Base-by-base conservation (phyloP, 2,329 filamentous ascomycete genomes). In the Trichoderma oligosporum region DNA sequence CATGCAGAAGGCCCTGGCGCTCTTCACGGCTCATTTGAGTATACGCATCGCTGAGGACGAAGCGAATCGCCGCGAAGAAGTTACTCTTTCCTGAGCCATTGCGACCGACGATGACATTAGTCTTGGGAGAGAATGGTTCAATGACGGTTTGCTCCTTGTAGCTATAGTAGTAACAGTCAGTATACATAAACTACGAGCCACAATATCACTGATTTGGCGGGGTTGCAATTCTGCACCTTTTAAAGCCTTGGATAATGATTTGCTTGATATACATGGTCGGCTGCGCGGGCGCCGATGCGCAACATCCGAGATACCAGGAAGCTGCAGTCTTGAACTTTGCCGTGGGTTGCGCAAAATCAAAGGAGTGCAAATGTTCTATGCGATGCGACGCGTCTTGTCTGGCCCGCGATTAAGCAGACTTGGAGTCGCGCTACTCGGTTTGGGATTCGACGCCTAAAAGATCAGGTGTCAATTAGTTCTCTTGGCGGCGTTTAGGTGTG, bases 101-200 rank as follows among this genome's bases (percentile, higher is more conserved):
- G 78, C 94, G 93, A 65, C 94, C 94, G 68, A 99, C 94, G 67
- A 99, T 96, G 65, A 99, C 92, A 78, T 99, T 99, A 68, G 93
- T 94, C 68, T 95, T 95, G 53, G 93, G 87, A 42, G 93, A 97
- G 75, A 99, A 99, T 60, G 93, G 93, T 71, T 99, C 94, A 71
- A 97, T 97, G 72, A 97, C 90, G 52, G 91, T 97, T 74, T 99
- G 95, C 71, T 99, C 93, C 81, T 99, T 99, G 84, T 99, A 99
- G 82, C 92, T 96, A 67, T 56, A 64, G 60, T 56, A 64, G 60
- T 60, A 59, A 61, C 33, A 47, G 48, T 39, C 31, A 54, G 52
- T 31, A n/a, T 11, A 45, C 11, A 38, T 39, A 29, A 11, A 44
- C 41, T 9, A 16, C 25, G 24, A n/a, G 27, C 51, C 25, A 35